phyloP scores from a whole-genome alignment of 2,329 filamentous ascomycete genomes.

The Talaromyces sp. region DNA sequence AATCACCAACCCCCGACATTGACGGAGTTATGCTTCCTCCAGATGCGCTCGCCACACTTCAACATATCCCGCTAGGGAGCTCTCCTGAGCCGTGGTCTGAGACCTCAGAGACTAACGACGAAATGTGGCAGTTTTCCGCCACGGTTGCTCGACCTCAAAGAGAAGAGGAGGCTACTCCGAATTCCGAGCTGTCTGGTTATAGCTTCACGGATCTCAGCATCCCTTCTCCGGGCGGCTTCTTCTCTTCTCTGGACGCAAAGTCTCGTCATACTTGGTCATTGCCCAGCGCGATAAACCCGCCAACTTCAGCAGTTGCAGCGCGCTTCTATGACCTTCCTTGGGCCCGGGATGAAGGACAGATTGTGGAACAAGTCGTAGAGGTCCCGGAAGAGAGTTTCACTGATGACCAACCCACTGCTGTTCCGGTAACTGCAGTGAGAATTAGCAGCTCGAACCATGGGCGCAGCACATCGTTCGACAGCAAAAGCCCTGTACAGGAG shows the following conservation, averaged over 20 bases:
- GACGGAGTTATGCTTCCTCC: constrained; percentile 67
- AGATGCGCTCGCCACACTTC: constrained; percentile 72
- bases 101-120: constrained; percentile 47
- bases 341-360: constrained; percentile 44
- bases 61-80: constrained; percentile 59
- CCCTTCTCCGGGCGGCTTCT: constrained; percentile 87
- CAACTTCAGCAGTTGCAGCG: constrained; percentile 86
- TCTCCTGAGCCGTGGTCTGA: constrained; percentile 34
- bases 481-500: constrained; percentile 36
- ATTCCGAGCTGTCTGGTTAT: constrained; percentile 56
- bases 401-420: constrained; percentile 29
- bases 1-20: constrained; percentile 15
- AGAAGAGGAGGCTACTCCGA: constrained; percentile 41
- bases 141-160: constrained; percentile 39
- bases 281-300: constrained; percentile 51
- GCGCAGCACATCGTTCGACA: constrained; percentile 20
- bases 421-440: constrained; percentile 41
- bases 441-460: constrained; percentile 25
- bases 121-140: constrained; percentile 58
- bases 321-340: constrained; percentile 86
- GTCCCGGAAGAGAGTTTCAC: constrained; percentile 37
- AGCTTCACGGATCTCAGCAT: constrained; percentile 79
- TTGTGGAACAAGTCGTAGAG: constrained; percentile 65
- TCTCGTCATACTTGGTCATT: constrained; percentile 78
- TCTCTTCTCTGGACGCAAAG: constrained; percentile 71